These are phyloP conservation scores for Leucosporidium yakuticum DNA, from an alignment of 768 basidiomycete genomes.

Conservation along the genomic window DNA sequence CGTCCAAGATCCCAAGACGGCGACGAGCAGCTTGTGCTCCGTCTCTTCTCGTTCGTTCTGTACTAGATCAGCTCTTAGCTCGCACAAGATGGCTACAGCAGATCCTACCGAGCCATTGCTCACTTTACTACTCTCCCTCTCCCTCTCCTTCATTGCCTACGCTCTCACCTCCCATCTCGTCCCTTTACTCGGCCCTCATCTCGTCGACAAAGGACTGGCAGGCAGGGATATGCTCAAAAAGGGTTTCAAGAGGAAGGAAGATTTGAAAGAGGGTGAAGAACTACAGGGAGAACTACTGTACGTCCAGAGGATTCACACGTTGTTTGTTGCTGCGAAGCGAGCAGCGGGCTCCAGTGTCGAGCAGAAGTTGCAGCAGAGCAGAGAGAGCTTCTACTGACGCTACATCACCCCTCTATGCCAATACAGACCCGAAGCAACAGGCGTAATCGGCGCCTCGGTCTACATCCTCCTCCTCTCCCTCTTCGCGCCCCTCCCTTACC, in stretches of 20 bases:
- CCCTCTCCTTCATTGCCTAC: constrained; percentile 44
- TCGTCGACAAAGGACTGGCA: constrained; percentile 72
- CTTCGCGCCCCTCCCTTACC: constrained; percentile 94
- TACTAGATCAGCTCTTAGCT: no score
- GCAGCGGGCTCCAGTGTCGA: not conserved
- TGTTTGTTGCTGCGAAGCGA: not conserved
- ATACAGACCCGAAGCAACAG: constrained; percentile 82
- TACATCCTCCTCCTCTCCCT: constrained; percentile 81
- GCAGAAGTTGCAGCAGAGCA: not conserved
- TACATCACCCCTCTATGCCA: not conserved
- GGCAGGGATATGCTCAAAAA: constrained; percentile 82
- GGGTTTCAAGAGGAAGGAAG: constrained; percentile 53
- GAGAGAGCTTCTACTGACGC: not conserved
- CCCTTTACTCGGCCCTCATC: constrained; percentile 73
- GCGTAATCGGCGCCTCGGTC: constrained; percentile 79
- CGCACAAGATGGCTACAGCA: no score
- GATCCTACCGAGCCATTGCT: not conserved
- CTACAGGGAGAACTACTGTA: constrained; percentile 7
- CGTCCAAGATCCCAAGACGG: no score
- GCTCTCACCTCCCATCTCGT: constrained; percentile 67
- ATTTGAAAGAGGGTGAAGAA: constrained; percentile 48
- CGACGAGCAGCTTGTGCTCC: no score
- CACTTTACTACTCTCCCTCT: not conserved
- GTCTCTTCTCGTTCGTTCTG: no score
- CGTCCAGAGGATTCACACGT: not conserved